Conservation (phyloP, 768 basidiomycete species). For the Mycena galericulata region DNA sequence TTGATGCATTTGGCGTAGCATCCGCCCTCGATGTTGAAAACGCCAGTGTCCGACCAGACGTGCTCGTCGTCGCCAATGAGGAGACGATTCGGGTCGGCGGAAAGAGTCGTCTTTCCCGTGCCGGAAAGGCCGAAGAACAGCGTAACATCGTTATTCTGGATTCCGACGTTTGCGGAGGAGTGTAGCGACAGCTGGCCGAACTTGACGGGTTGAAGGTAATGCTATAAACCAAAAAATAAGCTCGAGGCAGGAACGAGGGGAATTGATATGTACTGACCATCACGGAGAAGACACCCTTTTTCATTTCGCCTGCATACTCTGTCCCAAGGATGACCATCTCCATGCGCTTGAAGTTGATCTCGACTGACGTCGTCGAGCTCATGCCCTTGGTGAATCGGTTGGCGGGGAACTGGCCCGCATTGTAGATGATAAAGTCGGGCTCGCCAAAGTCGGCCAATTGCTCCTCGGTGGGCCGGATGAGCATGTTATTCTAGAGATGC, state of each 20-base stretch:
- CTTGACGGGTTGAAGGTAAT: conserved; percentile 98
- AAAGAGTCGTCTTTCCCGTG: conserved; percentile 98
- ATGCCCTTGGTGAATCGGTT: conserved; percentile 99
- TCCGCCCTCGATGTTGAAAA: conserved; percentile 99
- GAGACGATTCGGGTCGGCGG: conserved; percentile 92
- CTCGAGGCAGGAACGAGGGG: conserved; percentile 1
- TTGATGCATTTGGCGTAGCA: conserved; percentile 99
- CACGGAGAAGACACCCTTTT: conserved; percentile 99
- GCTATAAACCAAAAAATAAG: conserved; percentile 56
- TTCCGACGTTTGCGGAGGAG: conserved; percentile 97
- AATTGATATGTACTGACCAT: conserved; percentile 70
- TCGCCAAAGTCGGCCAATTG: conserved; percentile 96
- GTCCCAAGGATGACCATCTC: conserved; percentile 99
- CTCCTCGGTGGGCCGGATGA: conserved; percentile 96
- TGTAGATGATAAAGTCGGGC: conserved; percentile 99
- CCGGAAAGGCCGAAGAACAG: conserved; percentile 99
- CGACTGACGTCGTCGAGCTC: conserved; percentile 98
- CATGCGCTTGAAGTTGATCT: conserved; percentile 99
- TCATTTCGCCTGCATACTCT: conserved; percentile 99
- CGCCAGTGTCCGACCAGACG: conserved; percentile 98
- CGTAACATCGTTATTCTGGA: conserved; percentile 89
- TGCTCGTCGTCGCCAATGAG: conserved; percentile 99
- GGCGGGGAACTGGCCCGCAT: conserved; percentile 99
- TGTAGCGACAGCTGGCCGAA: conserved; percentile 98
- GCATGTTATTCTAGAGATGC: conserved; percentile 90